phyloP scores from a whole-genome alignment of 2,329 filamentous ascomycete species.

The Fusarium tupiense region DNA sequence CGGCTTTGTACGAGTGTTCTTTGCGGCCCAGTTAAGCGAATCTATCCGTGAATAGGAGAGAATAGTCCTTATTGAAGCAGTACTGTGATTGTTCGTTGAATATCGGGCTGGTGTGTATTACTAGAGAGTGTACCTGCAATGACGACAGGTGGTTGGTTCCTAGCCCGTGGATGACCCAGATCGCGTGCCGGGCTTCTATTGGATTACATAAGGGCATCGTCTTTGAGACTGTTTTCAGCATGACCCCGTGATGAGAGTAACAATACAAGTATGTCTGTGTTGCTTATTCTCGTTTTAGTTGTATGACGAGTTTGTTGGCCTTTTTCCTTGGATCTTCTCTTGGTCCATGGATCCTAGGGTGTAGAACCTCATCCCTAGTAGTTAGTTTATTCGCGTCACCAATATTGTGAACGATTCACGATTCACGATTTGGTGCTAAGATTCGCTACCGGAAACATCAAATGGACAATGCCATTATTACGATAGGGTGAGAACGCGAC shows the following conservation, averaged over 20 bases:
- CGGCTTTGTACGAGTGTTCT: slow-evolving; percentile 17
- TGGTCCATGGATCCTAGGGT: background rate
- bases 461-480: too few relatives aligned
- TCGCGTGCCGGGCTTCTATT: slow-evolving; percentile 22
- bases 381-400: background rate
- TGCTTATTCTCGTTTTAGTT: background rate
- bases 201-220: slow-evolving; percentile 27
- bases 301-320: background rate
- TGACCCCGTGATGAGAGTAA: slow-evolving; percentile 13
- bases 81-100: background rate
- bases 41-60: slow-evolving; percentile 11
- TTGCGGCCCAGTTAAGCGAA: background rate
- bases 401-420: background rate
- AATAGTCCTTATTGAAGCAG: background rate
- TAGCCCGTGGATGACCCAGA: slow-evolving; percentile 22
- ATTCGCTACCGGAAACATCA: background rate
- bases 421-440: background rate
- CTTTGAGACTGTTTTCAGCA: slow-evolving; percentile 3
- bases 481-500: too few relatives aligned
- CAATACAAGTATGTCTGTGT: background rate
- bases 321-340: background rate
- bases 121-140: background rate
- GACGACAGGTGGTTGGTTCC: slow-evolving; percentile 28
- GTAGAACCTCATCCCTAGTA: background rate
- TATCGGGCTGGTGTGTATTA: slow-evolving; percentile 7